These are phyloP conservation scores for Penicillium daleae DNA, from an alignment of 495 filamentous ascomycete genomes.

Conservation along the genomic window DNA sequence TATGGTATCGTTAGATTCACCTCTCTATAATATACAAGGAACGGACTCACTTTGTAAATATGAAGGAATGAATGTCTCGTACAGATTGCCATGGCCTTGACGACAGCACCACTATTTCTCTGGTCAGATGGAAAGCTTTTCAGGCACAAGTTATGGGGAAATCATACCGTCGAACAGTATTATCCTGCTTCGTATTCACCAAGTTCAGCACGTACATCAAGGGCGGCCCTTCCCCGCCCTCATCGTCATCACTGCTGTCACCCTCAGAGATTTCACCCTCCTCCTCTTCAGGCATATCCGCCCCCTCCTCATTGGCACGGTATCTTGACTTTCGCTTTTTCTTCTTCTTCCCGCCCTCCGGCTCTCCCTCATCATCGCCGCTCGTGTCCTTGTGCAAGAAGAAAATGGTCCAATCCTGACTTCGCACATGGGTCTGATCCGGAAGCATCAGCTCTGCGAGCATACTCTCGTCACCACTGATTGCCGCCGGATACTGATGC, in stretches of 20 bases:
- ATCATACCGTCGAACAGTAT: conserved; percentile 74
- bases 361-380: conserved; percentile 73
- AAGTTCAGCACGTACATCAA: conserved; percentile 97
- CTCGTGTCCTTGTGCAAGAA: conserved; percentile 95
- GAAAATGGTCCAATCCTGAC: conserved; percentile 99
- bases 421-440: conserved; percentile 92
- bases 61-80: conserved; percentile 98
- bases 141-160: neutral
- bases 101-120: conserved; percentile 75
- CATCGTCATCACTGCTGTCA: conserved; percentile 59
- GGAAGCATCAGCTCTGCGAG: conserved; percentile 98
- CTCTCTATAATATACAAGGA: neutral
- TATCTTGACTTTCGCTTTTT: conserved; percentile 48
- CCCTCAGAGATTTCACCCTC: conserved; percentile 50
- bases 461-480: conserved; percentile 98
- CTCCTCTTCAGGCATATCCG: conserved; percentile 49
- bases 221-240: conserved; percentile 76
- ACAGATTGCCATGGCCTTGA: conserved; percentile 99
- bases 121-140: neutral
- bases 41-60: conserved; percentile 82
- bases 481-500: conserved; percentile 91
- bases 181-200: conserved; percentile 97
- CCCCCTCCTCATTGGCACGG: conserved; percentile 57
- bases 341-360: conserved; percentile 57
- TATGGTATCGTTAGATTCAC: conserved; percentile 40